Percentiles rank a stretch among this genome's conserved stretches.
These are phyloP conservation scores for Claviceps monticola DNA, from an alignment of 2,329 filamentous ascomycete genomes.

Conservation along the genomic window DNA sequence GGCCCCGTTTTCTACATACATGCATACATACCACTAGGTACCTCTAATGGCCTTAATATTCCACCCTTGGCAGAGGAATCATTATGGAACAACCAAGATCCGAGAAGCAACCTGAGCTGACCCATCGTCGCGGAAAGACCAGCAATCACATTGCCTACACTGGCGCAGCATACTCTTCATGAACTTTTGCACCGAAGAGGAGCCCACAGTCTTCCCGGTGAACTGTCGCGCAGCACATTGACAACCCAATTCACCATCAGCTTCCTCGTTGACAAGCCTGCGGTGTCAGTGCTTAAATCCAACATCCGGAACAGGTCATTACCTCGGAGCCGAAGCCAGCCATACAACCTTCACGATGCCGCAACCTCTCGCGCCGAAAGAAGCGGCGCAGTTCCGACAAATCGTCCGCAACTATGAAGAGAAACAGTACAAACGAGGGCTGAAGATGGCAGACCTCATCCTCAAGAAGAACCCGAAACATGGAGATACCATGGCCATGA, in stretches of 20 bases:
- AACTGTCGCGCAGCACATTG: background rate
- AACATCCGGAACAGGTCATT: background rate
- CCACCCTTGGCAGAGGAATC: background rate
- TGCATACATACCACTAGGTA: too few species aligned
- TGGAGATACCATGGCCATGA: slow-evolving; percentile 98
- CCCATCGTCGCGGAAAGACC: background rate
- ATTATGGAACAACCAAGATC: slow-evolving; percentile 8
- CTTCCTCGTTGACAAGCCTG: background rate
- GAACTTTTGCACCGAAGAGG: too few species aligned
- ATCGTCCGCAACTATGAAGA: slow-evolving; percentile 94
- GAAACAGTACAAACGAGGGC: slow-evolving; percentile 90
- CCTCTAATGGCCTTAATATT: background rate
- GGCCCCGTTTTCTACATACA: too few species aligned
- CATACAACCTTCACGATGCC: slow-evolving; percentile 37
- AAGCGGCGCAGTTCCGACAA: slow-evolving; percentile 85
- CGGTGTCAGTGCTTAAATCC: background rate
- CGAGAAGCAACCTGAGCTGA: slow-evolving; percentile 5
- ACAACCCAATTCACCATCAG: background rate
- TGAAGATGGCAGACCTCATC: slow-evolving; percentile 94
- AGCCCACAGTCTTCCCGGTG: background rate
- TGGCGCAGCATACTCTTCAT: background rate
- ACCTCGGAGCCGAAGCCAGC: background rate
- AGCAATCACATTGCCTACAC: background rate
- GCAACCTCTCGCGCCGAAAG: slow-evolving; percentile 68
- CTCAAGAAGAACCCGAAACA: slow-evolving; percentile 89